These are phyloP conservation scores for Boeremia exigua DNA, from an alignment of 2,329 filamentous ascomycete genomes.

Conservation along the genomic window DNA sequence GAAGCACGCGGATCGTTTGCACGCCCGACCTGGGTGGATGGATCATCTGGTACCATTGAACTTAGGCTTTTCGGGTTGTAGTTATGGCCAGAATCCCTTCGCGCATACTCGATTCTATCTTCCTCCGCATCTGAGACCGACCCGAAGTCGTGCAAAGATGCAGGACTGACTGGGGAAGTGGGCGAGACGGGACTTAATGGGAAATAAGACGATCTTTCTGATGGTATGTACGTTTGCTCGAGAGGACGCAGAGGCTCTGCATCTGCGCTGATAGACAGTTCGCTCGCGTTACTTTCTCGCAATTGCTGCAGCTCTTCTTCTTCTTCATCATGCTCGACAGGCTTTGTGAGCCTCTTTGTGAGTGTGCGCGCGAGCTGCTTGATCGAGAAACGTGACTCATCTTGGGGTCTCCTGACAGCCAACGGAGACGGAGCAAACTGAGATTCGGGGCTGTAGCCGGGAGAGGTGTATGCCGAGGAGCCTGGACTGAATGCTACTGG, in stretches of 20 bases:
- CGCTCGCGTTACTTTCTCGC: slow-evolving; percentile 10
- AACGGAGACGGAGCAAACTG: slow-evolving; percentile 29
- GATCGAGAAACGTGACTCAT: slow-evolving; percentile 40
- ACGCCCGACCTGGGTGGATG: slow-evolving; percentile 29
- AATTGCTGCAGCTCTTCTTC: slow-evolving; percentile 38
- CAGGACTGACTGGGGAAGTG: slow-evolving; percentile 22
- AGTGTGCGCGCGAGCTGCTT: slow-evolving; percentile 40
- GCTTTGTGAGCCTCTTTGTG: slow-evolving; percentile 33
- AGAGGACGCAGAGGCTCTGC: slow-evolving; percentile 30
- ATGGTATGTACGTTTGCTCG: slow-evolving; percentile 23
- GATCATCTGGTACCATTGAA: slow-evolving; percentile 41
- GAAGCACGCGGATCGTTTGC: slow-evolving; percentile 14
- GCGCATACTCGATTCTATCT: slow-evolving; percentile 13
- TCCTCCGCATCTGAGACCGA: slow-evolving; percentile 13
- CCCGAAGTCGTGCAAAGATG: slow-evolving; percentile 8
- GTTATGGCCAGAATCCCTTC: neutral
- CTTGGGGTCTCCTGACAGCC: slow-evolving; percentile 20
- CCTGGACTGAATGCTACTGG: slow-evolving; percentile 35
- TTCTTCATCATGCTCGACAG: slow-evolving; percentile 16
- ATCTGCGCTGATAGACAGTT: slow-evolving; percentile 21
- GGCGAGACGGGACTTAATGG: slow-evolving; percentile 28
- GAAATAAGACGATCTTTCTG: slow-evolving; percentile 26
- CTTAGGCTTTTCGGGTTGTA: slow-evolving; percentile 13
- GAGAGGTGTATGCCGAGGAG: slow-evolving; percentile 37
- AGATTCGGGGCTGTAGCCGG: slow-evolving; percentile 34